Conservation (phyloP, 495 filamentous ascomycete species). For the Terfezia boudieri region DNA sequence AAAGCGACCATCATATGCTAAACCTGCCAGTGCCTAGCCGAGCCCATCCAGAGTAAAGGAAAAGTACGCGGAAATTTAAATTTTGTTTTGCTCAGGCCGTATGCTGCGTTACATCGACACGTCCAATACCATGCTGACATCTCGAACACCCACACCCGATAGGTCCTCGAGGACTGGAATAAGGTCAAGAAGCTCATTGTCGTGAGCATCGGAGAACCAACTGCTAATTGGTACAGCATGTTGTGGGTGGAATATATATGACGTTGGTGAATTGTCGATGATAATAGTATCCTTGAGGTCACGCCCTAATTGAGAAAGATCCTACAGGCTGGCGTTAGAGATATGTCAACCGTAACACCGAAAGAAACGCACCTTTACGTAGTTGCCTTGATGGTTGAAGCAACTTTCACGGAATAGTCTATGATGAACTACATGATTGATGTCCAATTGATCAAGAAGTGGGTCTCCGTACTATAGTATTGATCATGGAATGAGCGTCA, state of each 20-base stretch:
- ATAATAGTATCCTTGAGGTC: conserved; percentile 97
- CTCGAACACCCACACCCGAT: conserved; percentile 61
- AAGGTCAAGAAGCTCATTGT: conserved; percentile 94
- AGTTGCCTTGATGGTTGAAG: conserved; percentile 98
- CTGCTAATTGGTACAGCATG: conserved; percentile 98
- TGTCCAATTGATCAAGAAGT: conserved; percentile 86
- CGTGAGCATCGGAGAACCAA: conserved; percentile 99
- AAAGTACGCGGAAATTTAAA: too few species aligned
- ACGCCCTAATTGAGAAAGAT: conserved; percentile 87
- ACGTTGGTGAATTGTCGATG: conserved; percentile 98
- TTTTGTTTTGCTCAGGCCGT: neutral
- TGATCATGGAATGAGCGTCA: neutral
- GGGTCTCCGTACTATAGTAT: conserved; percentile 71
- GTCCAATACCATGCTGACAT: conserved; percentile 95
- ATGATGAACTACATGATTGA: conserved; percentile 91
- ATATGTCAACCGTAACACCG: conserved; percentile 22
- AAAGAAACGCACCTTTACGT: conserved; percentile 40
- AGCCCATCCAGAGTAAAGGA: neutral
- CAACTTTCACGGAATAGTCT: conserved; percentile 93
- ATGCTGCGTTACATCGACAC: conserved; percentile 48
- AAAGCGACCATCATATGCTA: neutral
- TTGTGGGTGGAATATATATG: conserved; percentile 98
- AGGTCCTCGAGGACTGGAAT: conserved; percentile 98
- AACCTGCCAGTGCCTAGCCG: neutral
- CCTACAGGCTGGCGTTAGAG: conserved; percentile 23